Evolutionary conservation across 1,284 basidiomycete genomes (phyloP).

Genomic region (Serendipita sp.): DNA sequence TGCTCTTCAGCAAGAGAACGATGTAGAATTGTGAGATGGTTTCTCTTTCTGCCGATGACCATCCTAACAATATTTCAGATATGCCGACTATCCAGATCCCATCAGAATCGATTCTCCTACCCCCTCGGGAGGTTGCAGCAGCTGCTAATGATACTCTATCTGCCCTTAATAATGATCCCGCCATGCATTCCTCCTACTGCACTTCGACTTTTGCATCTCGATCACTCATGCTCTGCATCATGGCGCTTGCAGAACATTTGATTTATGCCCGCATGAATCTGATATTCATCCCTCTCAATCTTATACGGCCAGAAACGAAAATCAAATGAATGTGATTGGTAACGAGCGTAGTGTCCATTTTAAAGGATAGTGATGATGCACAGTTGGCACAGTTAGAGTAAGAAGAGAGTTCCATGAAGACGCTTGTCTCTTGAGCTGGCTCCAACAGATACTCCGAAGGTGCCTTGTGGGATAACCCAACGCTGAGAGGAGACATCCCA

Average conservation of each 20-base stretch:
- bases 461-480: constrained; percentile 27
- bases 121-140: constrained; percentile 86
- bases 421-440: constrained; percentile 38
- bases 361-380: no score
- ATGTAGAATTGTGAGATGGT: constrained; percentile 74
- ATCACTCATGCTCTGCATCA: neutral
- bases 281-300: neutral
- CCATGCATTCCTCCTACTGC: neutral
- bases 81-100: constrained; percentile 97
- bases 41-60: neutral
- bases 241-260: neutral
- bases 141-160: constrained; percentile 41
- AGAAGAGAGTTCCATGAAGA: constrained; percentile 24
- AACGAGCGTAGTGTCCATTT: neutral
- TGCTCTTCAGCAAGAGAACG: constrained; percentile 90
- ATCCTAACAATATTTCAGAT: constrained; percentile 35
- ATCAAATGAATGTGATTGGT: neutral
- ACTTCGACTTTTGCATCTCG: neutral
- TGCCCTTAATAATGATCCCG: neutral
- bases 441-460: constrained; percentile 33
- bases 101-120: constrained; percentile 93
- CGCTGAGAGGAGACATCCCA: constrained; percentile 9
- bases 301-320: no score
- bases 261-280: neutral
- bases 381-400: neutral